A percentile compares a stretch with the other conserved stretches of the same genome.
These are phyloP conservation scores for Colletotrichum kahawae DNA, from an alignment of 2,329 filamentous ascomycete genomes.

Conservation along the genomic window DNA sequence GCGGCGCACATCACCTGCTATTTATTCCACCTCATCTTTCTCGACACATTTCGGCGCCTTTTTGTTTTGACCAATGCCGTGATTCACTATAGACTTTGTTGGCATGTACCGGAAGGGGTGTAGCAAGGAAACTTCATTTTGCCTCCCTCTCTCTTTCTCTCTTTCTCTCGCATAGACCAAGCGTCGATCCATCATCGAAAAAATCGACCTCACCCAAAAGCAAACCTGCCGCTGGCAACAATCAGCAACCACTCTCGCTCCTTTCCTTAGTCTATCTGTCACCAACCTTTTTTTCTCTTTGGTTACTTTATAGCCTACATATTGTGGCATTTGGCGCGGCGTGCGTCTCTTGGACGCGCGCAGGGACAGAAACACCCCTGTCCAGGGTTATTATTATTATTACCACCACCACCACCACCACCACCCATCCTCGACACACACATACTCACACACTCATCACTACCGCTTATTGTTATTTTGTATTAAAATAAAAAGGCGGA, in stretches of 20 bases:
- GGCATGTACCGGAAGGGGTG: slow-evolving; percentile 7
- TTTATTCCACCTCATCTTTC: not conserved
- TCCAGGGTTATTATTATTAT: not conserved
- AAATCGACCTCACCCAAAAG: not conserved
- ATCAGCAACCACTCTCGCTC: not conserved
- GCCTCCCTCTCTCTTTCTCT: not conserved
- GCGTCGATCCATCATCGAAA: not conserved
- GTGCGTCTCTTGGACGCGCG: not conserved
- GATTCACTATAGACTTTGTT: slow-evolving; percentile 10
- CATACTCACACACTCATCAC: not conserved
- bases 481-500: slow-evolving; percentile 6
- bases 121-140: not conserved
- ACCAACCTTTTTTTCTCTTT: slow-evolving; percentile 1
- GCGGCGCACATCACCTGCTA: not conserved
- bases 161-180: not conserved
- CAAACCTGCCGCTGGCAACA: not conserved
- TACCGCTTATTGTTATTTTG: slow-evolving; percentile 1
- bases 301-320: not conserved
- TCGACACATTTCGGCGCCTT: not conserved
- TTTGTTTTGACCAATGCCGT: not conserved
- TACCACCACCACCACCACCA: not conserved
- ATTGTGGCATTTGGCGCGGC: not conserved
- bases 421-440: not conserved
- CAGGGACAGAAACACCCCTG: not conserved
- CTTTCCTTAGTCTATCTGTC: not conserved